phyloP scores from a whole-genome alignment of 495 filamentous ascomycete genomes.

The Penicillium macrosclerotiorum region DNA sequence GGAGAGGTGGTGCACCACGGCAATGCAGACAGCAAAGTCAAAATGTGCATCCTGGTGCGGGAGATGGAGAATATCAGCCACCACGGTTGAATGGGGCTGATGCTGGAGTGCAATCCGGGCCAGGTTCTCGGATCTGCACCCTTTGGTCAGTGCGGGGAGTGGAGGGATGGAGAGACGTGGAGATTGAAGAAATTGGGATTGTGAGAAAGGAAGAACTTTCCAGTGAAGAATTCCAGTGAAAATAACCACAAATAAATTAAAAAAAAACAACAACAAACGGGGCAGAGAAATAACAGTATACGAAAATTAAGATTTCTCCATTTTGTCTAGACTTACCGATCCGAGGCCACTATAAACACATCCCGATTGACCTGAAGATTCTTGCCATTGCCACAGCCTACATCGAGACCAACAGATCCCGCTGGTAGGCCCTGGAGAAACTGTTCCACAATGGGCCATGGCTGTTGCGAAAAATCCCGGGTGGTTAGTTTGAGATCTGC shows the following conservation, averaged over 20 bases:
- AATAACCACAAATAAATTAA: too few relatives aligned
- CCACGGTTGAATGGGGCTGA: conserved; percentile 60
- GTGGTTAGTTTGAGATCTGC: background rate
- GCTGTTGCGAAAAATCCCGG: conserved; percentile 40
- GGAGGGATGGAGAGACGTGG: conserved; percentile 9
- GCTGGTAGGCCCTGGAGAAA: conserved; percentile 67
- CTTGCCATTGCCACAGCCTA: conserved; percentile 94
- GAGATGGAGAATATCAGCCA: conserved; percentile 68
- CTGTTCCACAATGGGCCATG: conserved; percentile 86
- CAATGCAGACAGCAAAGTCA: conserved; percentile 94
- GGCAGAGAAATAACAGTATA: conserved; percentile 9
- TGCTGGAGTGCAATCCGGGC: conserved; percentile 68
- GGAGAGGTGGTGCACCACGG: conserved; percentile 92
- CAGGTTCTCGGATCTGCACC: conserved; percentile 64
- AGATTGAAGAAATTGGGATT: too few relatives aligned
- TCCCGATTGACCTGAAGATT: conserved; percentile 77
- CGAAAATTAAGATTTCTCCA: conserved; percentile 1
- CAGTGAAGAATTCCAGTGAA: too few relatives aligned
- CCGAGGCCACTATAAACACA: conserved; percentile 82
- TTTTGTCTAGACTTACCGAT: conserved; percentile 57
- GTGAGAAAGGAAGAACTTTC: too few relatives aligned
- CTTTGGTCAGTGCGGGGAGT: conserved; percentile 18
- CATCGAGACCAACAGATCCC: conserved; percentile 84
- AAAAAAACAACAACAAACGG: conserved; percentile 8
- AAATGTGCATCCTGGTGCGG: conserved; percentile 68